Conservation (phyloP, 2,329 filamentous ascomycete species). For the Venturia carpophila region DNA sequence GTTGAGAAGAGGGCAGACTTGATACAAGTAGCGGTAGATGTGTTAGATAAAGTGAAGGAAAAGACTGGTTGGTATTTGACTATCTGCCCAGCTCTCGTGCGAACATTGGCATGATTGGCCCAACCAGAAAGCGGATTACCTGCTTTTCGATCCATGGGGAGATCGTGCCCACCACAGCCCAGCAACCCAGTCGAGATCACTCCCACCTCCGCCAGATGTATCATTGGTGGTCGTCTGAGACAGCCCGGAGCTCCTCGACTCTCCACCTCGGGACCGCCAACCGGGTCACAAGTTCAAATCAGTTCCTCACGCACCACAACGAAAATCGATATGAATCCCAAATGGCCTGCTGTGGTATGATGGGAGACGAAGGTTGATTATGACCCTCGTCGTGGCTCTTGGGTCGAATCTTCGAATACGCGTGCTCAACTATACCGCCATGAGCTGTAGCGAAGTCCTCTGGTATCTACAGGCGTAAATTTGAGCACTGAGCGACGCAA, state of each 20-base stretch:
- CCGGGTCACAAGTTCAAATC: not conserved
- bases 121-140: not conserved
- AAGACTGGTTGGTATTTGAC: not conserved
- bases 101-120: not conserved
- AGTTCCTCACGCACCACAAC: not conserved
- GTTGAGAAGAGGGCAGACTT: not conserved
- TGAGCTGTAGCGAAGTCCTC: no score
- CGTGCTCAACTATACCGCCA: no score
- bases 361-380: no score
- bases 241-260: not conserved
- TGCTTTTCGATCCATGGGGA: not conserved
- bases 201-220: not conserved
- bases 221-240: not conserved
- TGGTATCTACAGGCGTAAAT: no score
- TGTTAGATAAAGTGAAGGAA: not conserved
- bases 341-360: no score
- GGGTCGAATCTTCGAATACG: no score
- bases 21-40: not conserved
- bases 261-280: not conserved
- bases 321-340: not conserved
- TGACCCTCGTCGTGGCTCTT: no score
- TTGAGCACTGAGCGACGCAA: no score
- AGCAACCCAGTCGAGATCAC: not conserved
- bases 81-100: not conserved
- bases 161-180: constrained; percentile 1